Base-by-base conservation (phyloP, 352 stramenopile species). In the Phytophthora colocasiae region DNA sequence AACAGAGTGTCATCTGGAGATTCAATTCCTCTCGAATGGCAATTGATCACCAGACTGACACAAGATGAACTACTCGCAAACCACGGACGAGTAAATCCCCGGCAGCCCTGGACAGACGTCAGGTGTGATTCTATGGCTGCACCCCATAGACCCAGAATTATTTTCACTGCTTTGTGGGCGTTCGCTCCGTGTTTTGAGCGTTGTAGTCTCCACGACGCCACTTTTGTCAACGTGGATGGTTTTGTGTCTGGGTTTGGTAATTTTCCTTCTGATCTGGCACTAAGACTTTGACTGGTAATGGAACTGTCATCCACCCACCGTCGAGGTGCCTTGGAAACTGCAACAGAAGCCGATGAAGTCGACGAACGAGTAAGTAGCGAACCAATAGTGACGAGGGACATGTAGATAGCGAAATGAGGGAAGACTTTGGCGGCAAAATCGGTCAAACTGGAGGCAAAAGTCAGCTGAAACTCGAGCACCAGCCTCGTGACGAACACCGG, bases 21-120 rank as follows among this genome's bases (percentile, higher is more conserved):
- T 19, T 40, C 9, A 11, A 10, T 48, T 6, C 43, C 44, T 15
- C 46, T 12, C 26, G 3, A 27, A 15, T 54, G 44, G 15, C 55
- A 55, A 38, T 63, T 31, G 4, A 62, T 39, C 27, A 62, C 54
- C 2, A 62, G 54, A 56, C 41, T 62, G 6, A 44, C 52, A 17
- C 41, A 62, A 2, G 54, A 52, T 6, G 32, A 12, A 14, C n/a
- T 10, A 14, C 6, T 40, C 26, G 17, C 9, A 7, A 45, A 32
- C 31, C 48, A 56, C 31, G 48, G 31, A 1, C n/a, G 48, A 19
- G 48, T 56, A n/a, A 9, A 44, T 0, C 32, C 48, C 3, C 31
- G 29, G 14, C 48, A 56, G 17, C 7, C 31, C 22, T 19, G 2
- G n/a, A 56, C 26, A 9, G 27, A 15, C 4, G 22, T 17, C 31